These are phyloP conservation scores for Graphilbum fragrans DNA, from an alignment of 2,329 filamentous ascomycete genomes.

Conservation along the genomic window DNA sequence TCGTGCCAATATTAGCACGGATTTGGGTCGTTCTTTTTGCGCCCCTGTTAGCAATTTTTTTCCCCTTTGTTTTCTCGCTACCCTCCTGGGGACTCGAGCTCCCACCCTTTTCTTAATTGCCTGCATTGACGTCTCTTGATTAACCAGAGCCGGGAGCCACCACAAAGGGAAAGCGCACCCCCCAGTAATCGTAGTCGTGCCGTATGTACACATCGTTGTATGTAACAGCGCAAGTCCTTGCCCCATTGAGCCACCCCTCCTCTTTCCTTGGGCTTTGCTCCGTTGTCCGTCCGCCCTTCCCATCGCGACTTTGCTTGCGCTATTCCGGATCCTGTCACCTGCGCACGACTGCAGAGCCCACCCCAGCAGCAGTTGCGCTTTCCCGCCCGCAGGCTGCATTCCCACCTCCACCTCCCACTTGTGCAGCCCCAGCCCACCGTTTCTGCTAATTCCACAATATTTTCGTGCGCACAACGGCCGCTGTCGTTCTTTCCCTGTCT, in stretches of 20 bases:
- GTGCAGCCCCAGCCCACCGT: not conserved
- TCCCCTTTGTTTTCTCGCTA: not conserved
- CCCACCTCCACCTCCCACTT: too few species aligned
- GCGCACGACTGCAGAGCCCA: not conserved
- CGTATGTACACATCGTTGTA: too few species aligned
- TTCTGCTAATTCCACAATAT: not conserved
- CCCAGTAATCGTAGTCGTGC: too few species aligned
- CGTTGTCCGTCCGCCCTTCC: not conserved
- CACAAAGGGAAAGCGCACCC: too few species aligned
- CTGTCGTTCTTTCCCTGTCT: not conserved
- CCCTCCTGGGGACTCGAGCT: too few species aligned
- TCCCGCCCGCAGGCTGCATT: not conserved
- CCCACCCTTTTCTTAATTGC: not conserved
- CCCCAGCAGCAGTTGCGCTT: not conserved
- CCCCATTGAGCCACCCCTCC: too few species aligned
- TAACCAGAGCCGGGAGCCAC: too few species aligned
- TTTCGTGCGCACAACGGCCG: not conserved
- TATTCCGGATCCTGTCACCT: not conserved
- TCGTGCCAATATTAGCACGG: not conserved
- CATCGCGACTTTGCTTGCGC: not conserved
- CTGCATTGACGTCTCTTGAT: too few species aligned
- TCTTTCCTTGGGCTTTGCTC: too few species aligned
- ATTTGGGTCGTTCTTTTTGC: not conserved
- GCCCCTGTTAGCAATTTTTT: too few species aligned
- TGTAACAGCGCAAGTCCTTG: too few species aligned